Percentiles rank a stretch among this genome's conserved stretches.
Evolutionary conservation across 225 moss, liverwort and hornwort genomes (phyloP).

Genomic region (Asterella californica): DNA sequence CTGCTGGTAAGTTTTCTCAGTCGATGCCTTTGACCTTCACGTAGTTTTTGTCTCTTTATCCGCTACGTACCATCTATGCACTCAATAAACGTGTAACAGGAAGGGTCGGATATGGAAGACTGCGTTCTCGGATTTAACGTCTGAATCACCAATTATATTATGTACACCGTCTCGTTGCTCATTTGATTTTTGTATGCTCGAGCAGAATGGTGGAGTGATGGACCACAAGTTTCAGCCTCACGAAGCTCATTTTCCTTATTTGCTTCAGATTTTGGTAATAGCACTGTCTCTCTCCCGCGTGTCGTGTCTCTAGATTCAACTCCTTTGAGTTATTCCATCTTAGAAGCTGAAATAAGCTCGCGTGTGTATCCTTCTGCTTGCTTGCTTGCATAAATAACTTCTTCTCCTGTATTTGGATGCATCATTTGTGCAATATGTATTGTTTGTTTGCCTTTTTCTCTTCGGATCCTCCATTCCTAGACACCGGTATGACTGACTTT

Average conservation of each 20-base stretch:
- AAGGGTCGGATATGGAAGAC: not conserved
- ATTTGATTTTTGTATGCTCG: conserved; percentile 10
- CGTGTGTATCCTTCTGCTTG: not conserved
- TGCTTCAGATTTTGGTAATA: conserved; percentile 90
- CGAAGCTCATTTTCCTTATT: conserved; percentile 88
- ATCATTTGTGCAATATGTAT: not conserved
- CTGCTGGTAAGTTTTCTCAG: conserved; percentile 55
- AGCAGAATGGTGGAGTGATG: conserved; percentile 94
- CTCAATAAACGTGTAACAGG: not conserved
- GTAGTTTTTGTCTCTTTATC: no score
- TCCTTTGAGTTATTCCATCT: not conserved
- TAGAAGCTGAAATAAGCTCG: not conserved
- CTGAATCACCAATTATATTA: not conserved
- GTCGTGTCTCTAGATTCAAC: no score
- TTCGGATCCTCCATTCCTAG: not conserved
- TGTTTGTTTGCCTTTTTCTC: not conserved
- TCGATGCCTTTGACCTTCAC: not conserved
- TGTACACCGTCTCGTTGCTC: not conserved
- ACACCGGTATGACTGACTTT: not conserved
- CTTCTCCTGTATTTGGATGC: not conserved
- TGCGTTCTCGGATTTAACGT: not conserved
- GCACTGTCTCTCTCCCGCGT: not conserved
- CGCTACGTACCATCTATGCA: not conserved
- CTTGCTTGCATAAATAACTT: not conserved
- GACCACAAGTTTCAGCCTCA: conserved; percentile 94